Conservation (phyloP, 192 early-diverging fungal genomes). For the Allomyces arbusculus region DNA sequence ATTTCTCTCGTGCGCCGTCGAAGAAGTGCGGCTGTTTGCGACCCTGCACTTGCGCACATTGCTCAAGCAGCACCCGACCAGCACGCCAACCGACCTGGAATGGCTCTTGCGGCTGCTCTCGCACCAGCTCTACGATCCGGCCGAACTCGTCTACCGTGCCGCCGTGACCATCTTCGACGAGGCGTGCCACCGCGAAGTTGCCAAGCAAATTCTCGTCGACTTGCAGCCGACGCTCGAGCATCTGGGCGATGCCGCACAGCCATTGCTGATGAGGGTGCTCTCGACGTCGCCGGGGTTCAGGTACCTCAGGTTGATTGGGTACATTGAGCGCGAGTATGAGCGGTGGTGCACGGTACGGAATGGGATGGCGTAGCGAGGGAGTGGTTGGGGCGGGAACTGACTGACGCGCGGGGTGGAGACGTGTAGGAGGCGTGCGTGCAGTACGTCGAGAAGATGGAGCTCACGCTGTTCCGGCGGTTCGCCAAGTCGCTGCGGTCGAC, state of each 20-base stretch:
- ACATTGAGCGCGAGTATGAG: conserved; percentile 53
- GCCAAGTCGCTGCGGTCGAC: neutral
- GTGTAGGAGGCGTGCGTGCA: neutral
- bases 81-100: neutral
- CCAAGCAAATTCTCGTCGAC: conserved; percentile 47
- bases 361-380: neutral
- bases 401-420: neutral
- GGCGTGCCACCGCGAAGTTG: conserved; percentile 37
- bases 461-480: neutral
- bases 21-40: conserved; percentile 49
- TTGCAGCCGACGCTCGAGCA: conserved; percentile 53
- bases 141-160: conserved; percentile 43
- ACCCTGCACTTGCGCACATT: conserved; percentile 49
- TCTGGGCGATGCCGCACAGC: conserved; percentile 44
- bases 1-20: conserved; percentile 34
- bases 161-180: conserved; percentile 46
- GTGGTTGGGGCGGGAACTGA: neutral
- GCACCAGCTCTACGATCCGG: conserved; percentile 51
- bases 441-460: neutral
- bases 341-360: conserved; percentile 56
- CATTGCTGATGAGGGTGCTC: conserved; percentile 44
- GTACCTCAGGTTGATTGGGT: conserved; percentile 46
- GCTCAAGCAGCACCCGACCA: conserved; percentile 43
- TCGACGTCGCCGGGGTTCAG: conserved; percentile 48
- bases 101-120: neutral